phyloP scores from a whole-genome alignment of 495 filamentous ascomycete species.

The Xylaria telfairii region DNA sequence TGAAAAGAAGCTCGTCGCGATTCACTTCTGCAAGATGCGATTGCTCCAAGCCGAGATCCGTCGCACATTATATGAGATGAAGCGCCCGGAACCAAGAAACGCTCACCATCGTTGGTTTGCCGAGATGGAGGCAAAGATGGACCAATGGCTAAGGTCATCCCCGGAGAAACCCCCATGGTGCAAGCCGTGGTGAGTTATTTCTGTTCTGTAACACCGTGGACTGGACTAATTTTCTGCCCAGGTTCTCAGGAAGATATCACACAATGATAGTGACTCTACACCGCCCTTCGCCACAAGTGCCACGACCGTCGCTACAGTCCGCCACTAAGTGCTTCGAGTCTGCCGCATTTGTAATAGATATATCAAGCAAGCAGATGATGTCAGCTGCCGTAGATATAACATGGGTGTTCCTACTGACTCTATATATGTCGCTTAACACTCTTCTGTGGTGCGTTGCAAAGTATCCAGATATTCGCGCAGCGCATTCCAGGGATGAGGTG shows the following conservation, averaged over 20 bases:
- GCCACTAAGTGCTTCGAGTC: conserved; percentile 83
- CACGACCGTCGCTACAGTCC: conserved; percentile 75
- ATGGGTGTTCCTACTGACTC: conserved; percentile 85
- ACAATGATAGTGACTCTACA: conserved; percentile 85
- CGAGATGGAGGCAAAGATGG: conserved; percentile 76
- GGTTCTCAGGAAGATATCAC: conserved; percentile 79
- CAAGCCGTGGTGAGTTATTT: conserved; percentile 52
- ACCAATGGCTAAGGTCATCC: conserved; percentile 66
- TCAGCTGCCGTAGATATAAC: conserved; percentile 79
- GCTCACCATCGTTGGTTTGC: conserved; percentile 86
- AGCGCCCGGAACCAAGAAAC: conserved; percentile 70
- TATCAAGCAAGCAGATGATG: conserved; percentile 77
- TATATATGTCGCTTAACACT: conserved; percentile 87
- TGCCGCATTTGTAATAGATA: conserved; percentile 75
- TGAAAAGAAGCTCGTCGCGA: conserved; percentile 80
- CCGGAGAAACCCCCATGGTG: conserved; percentile 57
- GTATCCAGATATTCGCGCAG: conserved; percentile 77
- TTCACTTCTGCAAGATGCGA: conserved; percentile 93
- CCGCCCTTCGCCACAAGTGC: conserved; percentile 87
- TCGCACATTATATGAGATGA: conserved; percentile 80
- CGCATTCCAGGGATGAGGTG: conserved; percentile 72
- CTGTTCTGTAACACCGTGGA: not conserved
- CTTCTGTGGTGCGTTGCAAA: conserved; percentile 83
- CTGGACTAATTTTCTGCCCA: conserved; percentile 40
- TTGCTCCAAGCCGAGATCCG: conserved; percentile 86